Base-by-base conservation (phyloP, 2,329 filamentous ascomycete genomes). In the Cladophialophora carrionii region DNA sequence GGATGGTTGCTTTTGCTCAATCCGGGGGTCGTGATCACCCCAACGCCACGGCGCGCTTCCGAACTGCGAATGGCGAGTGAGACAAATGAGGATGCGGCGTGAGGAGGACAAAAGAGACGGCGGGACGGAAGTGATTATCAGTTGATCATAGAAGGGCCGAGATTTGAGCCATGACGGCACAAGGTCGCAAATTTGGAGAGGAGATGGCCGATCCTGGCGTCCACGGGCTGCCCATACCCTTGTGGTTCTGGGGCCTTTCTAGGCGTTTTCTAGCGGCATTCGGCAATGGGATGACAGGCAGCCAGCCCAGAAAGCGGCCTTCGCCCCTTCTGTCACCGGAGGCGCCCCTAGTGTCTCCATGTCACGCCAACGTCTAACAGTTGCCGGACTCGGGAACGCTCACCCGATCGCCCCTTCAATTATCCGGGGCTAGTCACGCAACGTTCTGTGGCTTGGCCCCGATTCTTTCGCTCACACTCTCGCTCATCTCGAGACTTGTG, bases 131-230 rank as follows among this genome's bases (percentile, higher is more conserved):
- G 43, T 60, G 57, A 59, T 59, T 46, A 34, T 58, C 59, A n/a
- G 60, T 41, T 46, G 59, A 65, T 54, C 62, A 62, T 34, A 59
- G 64, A 68, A 66, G 26, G 67, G 67, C 58, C 67, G 64, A 68
- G 67, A 66, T 63, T 61, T 64, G 43, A 49, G 29, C 31, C 52
- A 52, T 48, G 61, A 52, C 51, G 57, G 58, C 54, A 60, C 59
- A 65, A 61, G 55, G 67, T 69, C 62, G 64, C 67, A 65, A 61
- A 29, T 41, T 26, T 10, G 52, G 52, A 26, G 52, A 29, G 12
- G 51, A 34, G 52, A 12, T 54, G 24, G 52, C 46, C 52, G 37
- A 43, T 43, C 37, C 37, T 43, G 37, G 37, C 37, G 37, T 17
- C 37, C 37, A 12, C 7, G 37, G 37, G 37, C 37, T 34, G 32